A percentile compares a stretch with the other conserved stretches of the same genome.
Evolutionary conservation across 2,329 filamentous ascomycete species (phyloP).

Genomic region (Curvularia spicifera): DNA sequence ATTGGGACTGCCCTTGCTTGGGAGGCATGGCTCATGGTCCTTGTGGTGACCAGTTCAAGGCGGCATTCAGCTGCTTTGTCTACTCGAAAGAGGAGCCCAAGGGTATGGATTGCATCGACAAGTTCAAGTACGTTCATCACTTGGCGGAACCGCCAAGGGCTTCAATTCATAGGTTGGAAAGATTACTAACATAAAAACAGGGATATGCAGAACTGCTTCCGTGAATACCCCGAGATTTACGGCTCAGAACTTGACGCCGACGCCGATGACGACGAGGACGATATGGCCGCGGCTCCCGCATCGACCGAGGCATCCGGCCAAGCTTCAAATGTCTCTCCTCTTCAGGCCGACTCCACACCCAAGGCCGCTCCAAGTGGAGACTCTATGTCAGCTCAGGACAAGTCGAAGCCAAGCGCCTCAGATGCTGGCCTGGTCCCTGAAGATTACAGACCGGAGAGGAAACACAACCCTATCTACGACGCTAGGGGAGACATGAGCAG

Average conservation of each 20-base stretch:
- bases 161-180: neutral
- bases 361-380: conserved; percentile 15
- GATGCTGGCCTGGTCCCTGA: conserved; percentile 28
- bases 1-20: conserved; percentile 98
- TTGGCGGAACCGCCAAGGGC: neutral
- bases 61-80: conserved; percentile 98
- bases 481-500: conserved; percentile 17
- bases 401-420: conserved; percentile 17
- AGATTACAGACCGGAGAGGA: conserved; percentile 25
- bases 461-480: conserved; percentile 14
- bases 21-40: conserved; percentile 97
- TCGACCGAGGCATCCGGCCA: conserved; percentile 10
- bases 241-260: conserved; percentile 86
- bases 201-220: conserved; percentile 97
- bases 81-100: conserved; percentile 93
- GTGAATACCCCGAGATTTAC: conserved; percentile 89
- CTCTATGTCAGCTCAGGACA: conserved; percentile 12
- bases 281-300: conserved; percentile 31
- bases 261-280: conserved; percentile 67
- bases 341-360: conserved; percentile 1
- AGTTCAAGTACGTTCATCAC: conserved; percentile 78
- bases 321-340: conserved; percentile 4
- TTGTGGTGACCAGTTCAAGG: conserved; percentile 93
- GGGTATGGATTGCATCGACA: conserved; percentile 96
- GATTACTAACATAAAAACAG: conserved; percentile 54